Evolutionary conservation across 352 stramenopile genomes (phyloP), one percentile per base, ranked within the genome.

Genomic region (Phytophthora pinifolia): DNA sequence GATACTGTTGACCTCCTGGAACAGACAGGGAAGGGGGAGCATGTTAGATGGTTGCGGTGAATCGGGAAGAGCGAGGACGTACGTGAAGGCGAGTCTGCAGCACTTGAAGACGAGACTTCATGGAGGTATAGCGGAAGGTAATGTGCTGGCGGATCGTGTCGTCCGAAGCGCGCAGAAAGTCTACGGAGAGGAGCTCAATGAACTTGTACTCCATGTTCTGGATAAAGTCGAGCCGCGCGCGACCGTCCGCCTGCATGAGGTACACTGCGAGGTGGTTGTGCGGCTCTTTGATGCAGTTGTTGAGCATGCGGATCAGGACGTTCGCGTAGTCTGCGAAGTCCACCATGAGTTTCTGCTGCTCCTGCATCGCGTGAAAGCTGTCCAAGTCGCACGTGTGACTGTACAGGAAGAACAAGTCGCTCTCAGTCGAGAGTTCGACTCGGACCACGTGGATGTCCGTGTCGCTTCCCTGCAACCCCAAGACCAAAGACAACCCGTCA

Each of bases 141-240:
- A 98, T 97, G 52, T 97, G 89, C 57, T 98, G 82, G 39, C 93
- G 91, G 29, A 97, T 92, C 12, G 86, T 77, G 35, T 97, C 91
- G 10, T 98, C 92, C 5, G 74, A 67, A 18, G 87, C 86, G n/a
- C 92, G 82, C 57, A 88, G 74, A 49, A 97, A 98, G 41, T 96
- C 81, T 14, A 96, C 83, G 0, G 84, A 96, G 12, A 98, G 79
- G 9, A 98, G 67, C 72, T 98, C 93, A 29, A 98, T 88, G 63
- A 98, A 98, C 52, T 98, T 98, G 83, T 98, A 98, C 73, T 98
- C 89, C 92, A 98, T 97, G 60, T 98, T 98, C 70, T 97, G 88
- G 55, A 98, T 98, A 54, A 98, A 97, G 51, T 98, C 92, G 9
- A 98, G 72, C 2, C 92, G 79, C 14, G 88, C 88, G 42, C 88